phyloP scores from a whole-genome alignment of 495 filamentous ascomycete genomes.

The Chaetomium cochliodes region DNA sequence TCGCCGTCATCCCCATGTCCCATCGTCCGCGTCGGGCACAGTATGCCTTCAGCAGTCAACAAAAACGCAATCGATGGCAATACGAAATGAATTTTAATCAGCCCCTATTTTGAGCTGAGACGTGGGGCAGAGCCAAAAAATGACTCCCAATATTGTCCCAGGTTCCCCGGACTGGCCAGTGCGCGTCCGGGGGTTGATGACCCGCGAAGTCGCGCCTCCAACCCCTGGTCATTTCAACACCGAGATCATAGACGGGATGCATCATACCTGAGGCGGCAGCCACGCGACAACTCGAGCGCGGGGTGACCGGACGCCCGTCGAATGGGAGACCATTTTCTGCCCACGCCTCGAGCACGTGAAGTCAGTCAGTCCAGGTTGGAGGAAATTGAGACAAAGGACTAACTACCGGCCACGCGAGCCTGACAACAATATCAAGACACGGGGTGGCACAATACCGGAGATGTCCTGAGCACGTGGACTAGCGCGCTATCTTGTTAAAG shows the following conservation, averaged over 20 bases:
- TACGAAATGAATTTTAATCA: neutral
- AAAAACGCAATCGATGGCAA: neutral
- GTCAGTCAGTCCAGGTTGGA: neutral
- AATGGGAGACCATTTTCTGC: neutral
- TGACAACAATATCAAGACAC: neutral
- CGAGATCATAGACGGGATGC: neutral
- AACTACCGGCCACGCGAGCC: neutral
- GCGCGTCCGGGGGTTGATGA: neutral
- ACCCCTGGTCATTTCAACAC: constrained; percentile 6
- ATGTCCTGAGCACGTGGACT: neutral
- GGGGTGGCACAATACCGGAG: neutral
- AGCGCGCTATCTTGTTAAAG: neutral
- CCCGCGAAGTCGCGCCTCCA: neutral
- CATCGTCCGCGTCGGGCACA: neutral
- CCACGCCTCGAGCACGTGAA: neutral
- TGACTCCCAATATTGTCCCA: neutral
- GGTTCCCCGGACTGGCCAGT: constrained; percentile 11
- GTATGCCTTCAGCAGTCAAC: neutral
- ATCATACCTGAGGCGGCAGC: neutral
- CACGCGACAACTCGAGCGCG: neutral
- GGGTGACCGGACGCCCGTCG: neutral
- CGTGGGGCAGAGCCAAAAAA: neutral
- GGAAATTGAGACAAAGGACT: neutral
- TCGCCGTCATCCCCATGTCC: neutral
- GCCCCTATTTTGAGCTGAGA: neutral